Percentiles rank a stretch among this genome's conserved stretches.
Conservation (phyloP, 441 rosid genomes). For the Erodium moschatum region DNA sequence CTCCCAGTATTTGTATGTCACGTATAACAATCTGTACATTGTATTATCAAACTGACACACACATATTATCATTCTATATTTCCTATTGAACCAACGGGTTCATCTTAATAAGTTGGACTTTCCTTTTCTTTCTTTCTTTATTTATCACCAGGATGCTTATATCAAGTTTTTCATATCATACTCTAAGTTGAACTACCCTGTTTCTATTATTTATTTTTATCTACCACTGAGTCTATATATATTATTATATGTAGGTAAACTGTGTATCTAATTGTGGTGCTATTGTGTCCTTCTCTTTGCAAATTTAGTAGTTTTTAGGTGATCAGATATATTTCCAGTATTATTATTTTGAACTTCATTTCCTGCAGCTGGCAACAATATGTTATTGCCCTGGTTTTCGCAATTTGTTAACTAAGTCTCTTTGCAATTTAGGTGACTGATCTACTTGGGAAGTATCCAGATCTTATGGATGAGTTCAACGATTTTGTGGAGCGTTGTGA, state of each 20-base stretch:
- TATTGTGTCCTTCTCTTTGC: not conserved
- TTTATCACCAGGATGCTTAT: not conserved
- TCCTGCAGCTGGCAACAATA: not conserved
- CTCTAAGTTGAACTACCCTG: not conserved
- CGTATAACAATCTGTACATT: slow-evolving; percentile 8
- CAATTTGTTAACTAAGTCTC: not conserved
- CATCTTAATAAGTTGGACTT: not conserved
- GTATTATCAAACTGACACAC: not conserved
- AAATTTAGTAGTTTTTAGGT: not conserved
- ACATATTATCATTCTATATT: not conserved
- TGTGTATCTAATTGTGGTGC: not conserved
- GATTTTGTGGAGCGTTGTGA: slow-evolving; percentile 79
- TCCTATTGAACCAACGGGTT: not conserved
- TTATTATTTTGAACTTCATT: not conserved
- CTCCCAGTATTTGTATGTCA: not conserved
- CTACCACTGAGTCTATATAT: not conserved
- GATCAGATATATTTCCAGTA: not conserved
- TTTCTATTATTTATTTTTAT: not conserved
- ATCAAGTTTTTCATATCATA: not conserved
- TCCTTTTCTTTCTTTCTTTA: not conserved
- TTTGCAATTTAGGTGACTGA: slow-evolving; percentile 45
- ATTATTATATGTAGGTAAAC: not conserved
- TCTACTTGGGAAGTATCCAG: slow-evolving; percentile 73
- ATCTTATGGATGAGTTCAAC: slow-evolving; percentile 71
- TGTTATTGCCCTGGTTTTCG: not conserved